phyloP scores from a whole-genome alignment of 139 green algal genomes.

The Chlorella sp. region DNA sequence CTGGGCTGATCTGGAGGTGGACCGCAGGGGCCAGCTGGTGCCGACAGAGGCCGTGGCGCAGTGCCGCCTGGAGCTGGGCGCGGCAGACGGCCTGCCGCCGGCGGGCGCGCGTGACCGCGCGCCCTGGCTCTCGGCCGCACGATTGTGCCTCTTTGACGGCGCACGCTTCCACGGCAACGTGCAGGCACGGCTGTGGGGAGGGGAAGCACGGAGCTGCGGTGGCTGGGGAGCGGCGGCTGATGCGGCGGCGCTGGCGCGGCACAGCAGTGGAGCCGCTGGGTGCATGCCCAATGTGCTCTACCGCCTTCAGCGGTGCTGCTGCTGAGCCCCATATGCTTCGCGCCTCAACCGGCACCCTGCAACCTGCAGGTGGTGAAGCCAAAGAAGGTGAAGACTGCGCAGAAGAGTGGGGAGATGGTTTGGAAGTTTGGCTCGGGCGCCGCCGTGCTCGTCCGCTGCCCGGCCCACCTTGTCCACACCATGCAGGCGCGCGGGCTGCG shows the following conservation, averaged over 20 bases:
- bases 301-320: background rate
- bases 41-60: background rate
- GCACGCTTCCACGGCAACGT: slow-evolving; percentile 12
- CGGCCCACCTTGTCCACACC: background rate
- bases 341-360: background rate
- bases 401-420: background rate
- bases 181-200: background rate
- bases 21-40: background rate
- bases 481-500: background rate
- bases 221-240: background rate
- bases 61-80: slow-evolving; percentile 6
- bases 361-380: slow-evolving; percentile 2
- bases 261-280: background rate
- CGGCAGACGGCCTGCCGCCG: background rate
- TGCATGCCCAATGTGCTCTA: background rate
- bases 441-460: slow-evolving; percentile 22
- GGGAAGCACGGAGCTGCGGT: background rate
- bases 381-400: background rate
- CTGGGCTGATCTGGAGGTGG: background rate
- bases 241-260: background rate
- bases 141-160: slow-evolving; percentile 20
- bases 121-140: background rate
- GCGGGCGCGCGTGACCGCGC: background rate
- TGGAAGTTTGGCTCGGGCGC: background rate
- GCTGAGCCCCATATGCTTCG: background rate